Conservation (phyloP, 2,329 filamentous ascomycete species). For the Sphaerulina vaccinii region DNA sequence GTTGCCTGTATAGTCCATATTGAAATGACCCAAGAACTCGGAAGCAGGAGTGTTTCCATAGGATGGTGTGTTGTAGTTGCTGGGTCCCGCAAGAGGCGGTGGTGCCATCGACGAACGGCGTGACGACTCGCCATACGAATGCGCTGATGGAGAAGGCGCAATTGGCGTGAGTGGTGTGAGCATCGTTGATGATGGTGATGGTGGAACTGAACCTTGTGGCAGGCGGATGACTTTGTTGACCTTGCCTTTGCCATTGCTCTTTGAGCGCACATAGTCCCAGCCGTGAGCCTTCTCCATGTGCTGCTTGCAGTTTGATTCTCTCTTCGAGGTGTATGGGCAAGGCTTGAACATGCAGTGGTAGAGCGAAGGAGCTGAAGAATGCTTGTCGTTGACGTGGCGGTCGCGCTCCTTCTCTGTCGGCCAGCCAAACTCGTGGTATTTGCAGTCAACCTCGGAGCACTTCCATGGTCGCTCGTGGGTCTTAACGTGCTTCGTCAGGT, state of each 20-base stretch:
- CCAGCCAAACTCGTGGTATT: conserved; percentile 87
- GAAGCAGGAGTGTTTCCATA: conserved; percentile 32
- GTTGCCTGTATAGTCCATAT: conserved; percentile 33
- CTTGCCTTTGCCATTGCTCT: conserved; percentile 77
- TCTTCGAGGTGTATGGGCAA: conserved; percentile 92
- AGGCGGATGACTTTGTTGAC: conserved; percentile 53
- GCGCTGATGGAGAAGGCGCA: conserved; percentile 43
- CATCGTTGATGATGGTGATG: conserved; percentile 57
- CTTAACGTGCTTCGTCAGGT: conserved; percentile 97
- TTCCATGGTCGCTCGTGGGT: conserved; percentile 97
- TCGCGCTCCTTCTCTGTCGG: conserved; percentile 97
- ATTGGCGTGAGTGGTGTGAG: conserved; percentile 38
- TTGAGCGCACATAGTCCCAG: conserved; percentile 87
- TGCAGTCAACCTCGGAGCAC: conserved; percentile 78
- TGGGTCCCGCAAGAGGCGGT: conserved; percentile 33
- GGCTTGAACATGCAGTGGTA: conserved; percentile 79
- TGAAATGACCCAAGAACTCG: conserved; percentile 38
- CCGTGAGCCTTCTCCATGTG: conserved; percentile 97
- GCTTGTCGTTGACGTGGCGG: conserved; percentile 94
- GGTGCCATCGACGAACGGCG: conserved; percentile 37
- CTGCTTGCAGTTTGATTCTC: conserved; percentile 95
- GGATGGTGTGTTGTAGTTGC: conserved; percentile 32
- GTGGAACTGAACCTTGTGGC: conserved; percentile 61
- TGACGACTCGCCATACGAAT: conserved; percentile 36
- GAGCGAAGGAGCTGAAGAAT: conserved; percentile 74